Percentiles rank a stretch among this genome's conserved stretches.
Evolutionary conservation across 306 rosid genomes (phyloP).

Genomic region (Quercus agrifolia): DNA sequence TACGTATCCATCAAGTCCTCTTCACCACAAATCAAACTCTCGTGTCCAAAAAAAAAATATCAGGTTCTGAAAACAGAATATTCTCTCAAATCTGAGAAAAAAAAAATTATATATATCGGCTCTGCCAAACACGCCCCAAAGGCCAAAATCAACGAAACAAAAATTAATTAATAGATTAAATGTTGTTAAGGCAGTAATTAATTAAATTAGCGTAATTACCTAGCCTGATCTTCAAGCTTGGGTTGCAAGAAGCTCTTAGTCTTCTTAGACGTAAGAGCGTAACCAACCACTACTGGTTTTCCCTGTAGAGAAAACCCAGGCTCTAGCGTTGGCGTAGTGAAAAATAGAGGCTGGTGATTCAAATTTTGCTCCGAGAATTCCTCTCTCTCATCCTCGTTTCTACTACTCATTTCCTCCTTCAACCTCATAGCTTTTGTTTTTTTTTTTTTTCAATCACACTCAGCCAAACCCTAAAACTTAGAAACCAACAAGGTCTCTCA

Average conservation of each 20-base stretch:
- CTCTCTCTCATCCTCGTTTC: slow-evolving; percentile 24
- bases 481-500: too few species aligned
- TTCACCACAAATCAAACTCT: not conserved
- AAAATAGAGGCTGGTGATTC: slow-evolving; percentile 8
- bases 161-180: not conserved
- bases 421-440: slow-evolving; percentile 23
- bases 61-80: not conserved
- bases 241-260: slow-evolving; percentile 92
- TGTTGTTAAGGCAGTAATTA: not conserved
- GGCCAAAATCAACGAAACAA: not conserved
- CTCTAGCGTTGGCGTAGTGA: too few species aligned
- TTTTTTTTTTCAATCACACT: too few species aligned
- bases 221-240: slow-evolving; percentile 79
- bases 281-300: slow-evolving; percentile 67
- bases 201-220: slow-evolving; percentile 37
- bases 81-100: not conserved
- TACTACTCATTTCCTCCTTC: slow-evolving; percentile 44
- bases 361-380: not conserved
- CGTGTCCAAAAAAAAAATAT: too few species aligned
- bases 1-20: not conserved
- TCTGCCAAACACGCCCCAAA: not conserved
- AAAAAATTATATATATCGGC: not conserved
- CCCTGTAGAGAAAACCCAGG: slow-evolving; percentile 35
- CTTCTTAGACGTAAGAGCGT: slow-evolving; percentile 93
- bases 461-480: too few species aligned